A percentile compares a stretch with the other conserved stretches of the same genome.
phyloP scores from a whole-genome alignment of 192 early-diverging fungal species.

The Radiomyces spectabilis region DNA sequence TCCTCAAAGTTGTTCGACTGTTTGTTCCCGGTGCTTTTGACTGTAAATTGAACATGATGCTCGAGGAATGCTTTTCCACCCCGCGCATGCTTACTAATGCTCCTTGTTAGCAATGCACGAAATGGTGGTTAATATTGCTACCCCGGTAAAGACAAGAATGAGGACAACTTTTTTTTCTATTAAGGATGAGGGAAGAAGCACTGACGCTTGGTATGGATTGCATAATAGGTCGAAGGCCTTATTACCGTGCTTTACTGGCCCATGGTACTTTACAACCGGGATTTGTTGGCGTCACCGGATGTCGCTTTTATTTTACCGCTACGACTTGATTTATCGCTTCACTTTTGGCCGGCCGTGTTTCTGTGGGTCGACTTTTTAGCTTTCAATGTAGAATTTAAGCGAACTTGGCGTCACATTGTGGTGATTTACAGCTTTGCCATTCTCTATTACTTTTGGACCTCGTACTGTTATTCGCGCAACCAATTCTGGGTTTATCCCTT shows the following conservation, averaged over 20 bases:
- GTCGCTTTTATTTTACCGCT: conserved; percentile 5
- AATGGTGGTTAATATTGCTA: neutral
- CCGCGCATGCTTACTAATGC: neutral
- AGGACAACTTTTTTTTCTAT: neutral
- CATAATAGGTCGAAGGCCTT: conserved; percentile 20
- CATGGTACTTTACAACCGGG: conserved; percentile 12
- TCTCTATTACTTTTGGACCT: conserved; percentile 18
- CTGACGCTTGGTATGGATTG: neutral
- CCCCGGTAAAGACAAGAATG: neutral
- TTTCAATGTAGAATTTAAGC: conserved; percentile 16
- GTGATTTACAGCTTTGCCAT: conserved; percentile 16
- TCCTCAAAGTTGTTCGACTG: neutral
- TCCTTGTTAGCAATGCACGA: neutral
- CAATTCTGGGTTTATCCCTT: conserved; percentile 23
- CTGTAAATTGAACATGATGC: neutral
- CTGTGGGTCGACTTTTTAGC: conserved; percentile 16
- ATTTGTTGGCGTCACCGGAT: conserved; percentile 8
- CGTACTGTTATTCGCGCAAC: conserved; percentile 16
- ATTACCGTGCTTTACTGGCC: conserved; percentile 25
- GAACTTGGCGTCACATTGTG: conserved; percentile 3
- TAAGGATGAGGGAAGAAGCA: no score
- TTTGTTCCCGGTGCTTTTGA: neutral
- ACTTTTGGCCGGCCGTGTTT: conserved; percentile 17
- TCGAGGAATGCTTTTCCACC: neutral
- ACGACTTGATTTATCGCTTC: conserved; percentile 11